Base-by-base conservation (phyloP, 2,329 filamentous ascomycete genomes). In the Cercospora zeina region DNA sequence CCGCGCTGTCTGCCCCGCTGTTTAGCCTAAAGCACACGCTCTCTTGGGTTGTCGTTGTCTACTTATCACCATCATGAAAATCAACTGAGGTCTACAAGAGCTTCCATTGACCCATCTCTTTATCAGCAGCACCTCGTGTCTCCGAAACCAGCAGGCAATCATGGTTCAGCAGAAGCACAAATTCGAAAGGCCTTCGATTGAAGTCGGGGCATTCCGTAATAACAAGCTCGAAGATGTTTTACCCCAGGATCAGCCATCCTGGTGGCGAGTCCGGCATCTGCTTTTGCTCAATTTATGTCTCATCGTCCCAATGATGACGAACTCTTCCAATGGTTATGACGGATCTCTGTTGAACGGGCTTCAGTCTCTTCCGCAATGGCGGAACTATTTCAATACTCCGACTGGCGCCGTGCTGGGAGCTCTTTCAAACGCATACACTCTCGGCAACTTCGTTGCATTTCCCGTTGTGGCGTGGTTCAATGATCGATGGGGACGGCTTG, bases 281-380 rank as follows among this genome's bases (percentile, higher is more conserved):
- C 37, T 71, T 7, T 58, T 71, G 10, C 62, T 71, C 11, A 64
- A 69, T 14, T 53, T 68, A n/a, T 70, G 68, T 30, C 67, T 67
- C 1, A 50, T 65, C 16, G 69, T 69, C 16, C 68, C 68, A 31
- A 69, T 67, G 56, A 85, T 5, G 79, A 65, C 63, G n/a, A 53
- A 53, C n/a, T 53, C 27, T 8, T 53, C 49, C 11, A 55, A 58
- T 82, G 63, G 71, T 67, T 27, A 75, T 73, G 53, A 77, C 80
- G 78, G 79, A 1, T 83, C 80, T 3, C 81, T 85, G 73, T 75
- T 85, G 72, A 85, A 85, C 62, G 82, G 81, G 0, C 75, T 86
- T n/a, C 82, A 84, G 59, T 85, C 86, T 59, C 71, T 86, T 13
- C 82, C 83, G 0, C 80, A 78, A 0, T 86, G 85, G 68, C 79